Base-by-base conservation (phyloP, 2,329 filamentous ascomycete genomes). In the Elsinoe ampelina region DNA sequence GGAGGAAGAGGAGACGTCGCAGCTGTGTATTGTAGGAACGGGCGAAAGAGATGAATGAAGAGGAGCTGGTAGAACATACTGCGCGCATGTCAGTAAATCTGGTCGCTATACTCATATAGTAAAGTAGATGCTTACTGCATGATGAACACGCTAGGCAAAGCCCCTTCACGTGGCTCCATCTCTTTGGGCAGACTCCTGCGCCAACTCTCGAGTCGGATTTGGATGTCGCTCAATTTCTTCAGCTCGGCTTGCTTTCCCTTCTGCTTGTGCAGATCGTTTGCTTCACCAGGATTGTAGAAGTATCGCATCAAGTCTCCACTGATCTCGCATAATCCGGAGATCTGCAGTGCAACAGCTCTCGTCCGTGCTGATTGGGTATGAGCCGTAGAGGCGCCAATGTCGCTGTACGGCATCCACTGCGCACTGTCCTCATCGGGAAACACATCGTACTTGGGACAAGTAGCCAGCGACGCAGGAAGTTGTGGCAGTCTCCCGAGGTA, bases 31-130 rank as follows among this genome's bases (percentile, higher is more conserved):
- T 93, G 95, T 52, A 97, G 79, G 67, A 97, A 97, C 0, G 93
- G 92, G 4, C 92, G 84, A 75, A 96, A 97, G 3, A 97, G 83
- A 66, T 97, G 91, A 59, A 97, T 95, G 67, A 95, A 95, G 47
- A 96, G 83, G 0, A 97, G 79, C 66, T 97, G 91, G 70, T 92
- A 95, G 72, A 97, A 95, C 91, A 97, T 97, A 74, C 91, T 96
- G 65, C 19, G 30, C 35, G 34, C 5, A 8, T 30, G 30, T 38
- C n/a, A 43, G 22, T 15, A 11, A n/a, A 35, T 30, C 12, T 48
- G 3, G n/a, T 19, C 17, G 15, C 10, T 20, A 45, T 12, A 7
- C 11, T n/a, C 7, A 12, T 22, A 12, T 10, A n/a, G 17, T 19
- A 17, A 54, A 55, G 35, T 8, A 51, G 13, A 54, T 30, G 81